phyloP scores from a whole-genome alignment of 305 asterid genomes.

The Stenogyne calaminthoides region DNA sequence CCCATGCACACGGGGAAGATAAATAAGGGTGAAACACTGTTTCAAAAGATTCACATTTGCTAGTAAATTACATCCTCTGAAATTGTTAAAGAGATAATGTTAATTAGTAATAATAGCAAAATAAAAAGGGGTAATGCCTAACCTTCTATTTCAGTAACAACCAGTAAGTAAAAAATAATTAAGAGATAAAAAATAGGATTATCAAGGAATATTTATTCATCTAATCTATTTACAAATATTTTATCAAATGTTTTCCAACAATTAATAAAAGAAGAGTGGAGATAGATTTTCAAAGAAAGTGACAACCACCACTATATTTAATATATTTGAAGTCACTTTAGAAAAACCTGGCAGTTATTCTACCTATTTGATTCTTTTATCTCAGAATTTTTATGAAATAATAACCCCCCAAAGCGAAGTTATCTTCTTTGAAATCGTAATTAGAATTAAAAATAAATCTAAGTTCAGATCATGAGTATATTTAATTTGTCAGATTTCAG shows the following conservation, averaged over 20 bases:
- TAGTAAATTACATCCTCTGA: conserved; percentile 86
- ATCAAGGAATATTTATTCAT: conserved; percentile 12
- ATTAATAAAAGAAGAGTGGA: neutral
- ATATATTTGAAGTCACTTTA: too few species aligned
- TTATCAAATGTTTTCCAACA: conserved; percentile 11
- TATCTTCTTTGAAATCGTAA: too few species aligned
- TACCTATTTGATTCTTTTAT: too few species aligned
- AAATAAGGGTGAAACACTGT: conserved; percentile 84
- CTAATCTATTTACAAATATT: conserved; percentile 1
- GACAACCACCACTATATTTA: too few species aligned
- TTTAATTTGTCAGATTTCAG: too few species aligned
- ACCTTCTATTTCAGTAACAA: conserved; percentile 17
- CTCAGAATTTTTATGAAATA: too few species aligned
- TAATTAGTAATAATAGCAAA: conserved; percentile 20
- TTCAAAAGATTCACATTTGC: conserved; percentile 94
- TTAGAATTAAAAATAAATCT: too few species aligned
- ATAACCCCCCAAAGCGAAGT: too few species aligned
- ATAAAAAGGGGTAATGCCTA: neutral
- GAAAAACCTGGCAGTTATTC: too few species aligned
- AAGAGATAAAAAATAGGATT: neutral
- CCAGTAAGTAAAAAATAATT: neutral
- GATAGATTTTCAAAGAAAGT: too few species aligned
- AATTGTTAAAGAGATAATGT: conserved; percentile 33
- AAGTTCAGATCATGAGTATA: too few species aligned
- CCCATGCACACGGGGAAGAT: conserved; percentile 92